Conservation (phyloP, 148 eudicot genomes). For the Camellia japonica region DNA sequence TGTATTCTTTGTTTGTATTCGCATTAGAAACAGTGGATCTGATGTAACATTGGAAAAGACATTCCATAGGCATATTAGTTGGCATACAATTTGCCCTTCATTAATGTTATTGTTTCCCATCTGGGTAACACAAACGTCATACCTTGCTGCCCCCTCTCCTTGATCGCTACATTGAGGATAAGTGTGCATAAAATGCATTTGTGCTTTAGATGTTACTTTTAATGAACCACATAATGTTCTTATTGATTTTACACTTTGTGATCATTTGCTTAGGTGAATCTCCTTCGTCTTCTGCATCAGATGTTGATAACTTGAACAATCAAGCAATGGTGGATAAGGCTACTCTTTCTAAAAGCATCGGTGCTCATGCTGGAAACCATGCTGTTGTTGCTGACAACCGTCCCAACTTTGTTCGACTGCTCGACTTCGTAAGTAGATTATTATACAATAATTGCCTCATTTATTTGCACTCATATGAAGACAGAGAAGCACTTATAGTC, state of each 20-base stretch:
- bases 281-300: too few species aligned
- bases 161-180: neutral
- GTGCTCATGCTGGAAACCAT: constrained; percentile 29
- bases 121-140: neutral
- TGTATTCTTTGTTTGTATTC: neutral
- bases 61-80: neutral
- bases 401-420: constrained; percentile 38
- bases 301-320: too few species aligned
- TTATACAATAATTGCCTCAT: neutral
- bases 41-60: neutral
- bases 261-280: constrained; percentile 3
- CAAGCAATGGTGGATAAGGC: too few species aligned
- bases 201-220: neutral
- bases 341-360: too few species aligned
- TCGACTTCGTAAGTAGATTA: constrained; percentile 49
- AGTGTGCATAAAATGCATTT: neutral
- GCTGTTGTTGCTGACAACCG: constrained; percentile 31
- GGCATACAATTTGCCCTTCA: neutral
- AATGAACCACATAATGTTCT: neutral
- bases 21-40: neutral
- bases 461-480: neutral
- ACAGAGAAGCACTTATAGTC: neutral
- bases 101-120: neutral
- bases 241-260: neutral
- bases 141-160: neutral